These are phyloP conservation scores for Cylindrotheca closterium DNA, from an alignment of 108 stramenopile species.

Conservation along the genomic window DNA sequence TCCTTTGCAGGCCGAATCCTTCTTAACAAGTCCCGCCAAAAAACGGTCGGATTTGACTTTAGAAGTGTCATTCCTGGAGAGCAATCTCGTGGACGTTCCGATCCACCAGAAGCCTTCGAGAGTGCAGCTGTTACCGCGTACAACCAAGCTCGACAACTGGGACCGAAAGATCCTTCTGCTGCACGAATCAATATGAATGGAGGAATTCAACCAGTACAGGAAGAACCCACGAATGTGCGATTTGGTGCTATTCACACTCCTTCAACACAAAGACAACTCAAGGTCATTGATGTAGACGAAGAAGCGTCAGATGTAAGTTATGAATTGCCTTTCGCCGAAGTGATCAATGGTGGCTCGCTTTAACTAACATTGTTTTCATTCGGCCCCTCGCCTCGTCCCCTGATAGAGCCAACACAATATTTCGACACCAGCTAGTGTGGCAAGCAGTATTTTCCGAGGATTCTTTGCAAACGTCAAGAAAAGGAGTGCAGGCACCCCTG, in stretches of 20 bases:
- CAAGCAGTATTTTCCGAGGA: slow-evolving; percentile 26
- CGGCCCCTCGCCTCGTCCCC: no score
- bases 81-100: slow-evolving; percentile 15
- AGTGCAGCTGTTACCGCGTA: background rate
- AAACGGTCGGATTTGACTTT: slow-evolving; percentile 22
- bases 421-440: slow-evolving; percentile 22
- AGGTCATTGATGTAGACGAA: no score
- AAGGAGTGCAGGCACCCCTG: background rate
- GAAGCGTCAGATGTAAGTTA: no score
- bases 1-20: background rate
- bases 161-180: slow-evolving; percentile 27
- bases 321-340: no score
- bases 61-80: slow-evolving; percentile 11
- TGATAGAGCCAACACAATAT: no score
- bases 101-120: slow-evolving; percentile 32
- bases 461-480: background rate
- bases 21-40: slow-evolving; percentile 3
- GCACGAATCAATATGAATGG: slow-evolving; percentile 13
- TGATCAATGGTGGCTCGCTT: no score
- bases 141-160: background rate
- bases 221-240: no score
- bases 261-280: no score
- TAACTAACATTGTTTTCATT: no score
- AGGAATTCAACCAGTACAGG: background rate
- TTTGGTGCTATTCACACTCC: no score